Base-by-base conservation (phyloP, 495 filamentous ascomycete genomes). In the Aspergillus homomorphus region DNA sequence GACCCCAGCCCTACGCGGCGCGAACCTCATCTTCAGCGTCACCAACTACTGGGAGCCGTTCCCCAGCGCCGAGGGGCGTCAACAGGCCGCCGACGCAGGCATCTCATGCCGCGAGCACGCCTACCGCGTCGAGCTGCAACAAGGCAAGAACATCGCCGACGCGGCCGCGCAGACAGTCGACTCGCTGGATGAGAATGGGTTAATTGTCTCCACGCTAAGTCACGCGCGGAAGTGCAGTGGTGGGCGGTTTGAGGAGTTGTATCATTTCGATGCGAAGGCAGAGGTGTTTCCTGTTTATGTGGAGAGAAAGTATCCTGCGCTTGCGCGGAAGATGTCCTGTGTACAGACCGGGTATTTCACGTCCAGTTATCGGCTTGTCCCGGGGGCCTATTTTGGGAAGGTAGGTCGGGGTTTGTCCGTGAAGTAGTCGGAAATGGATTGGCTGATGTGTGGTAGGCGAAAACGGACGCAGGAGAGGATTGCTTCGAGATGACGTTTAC, bases 141-240 rank as follows among this genome's bases (percentile, higher is more conserved):
- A 82, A 53, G 74, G 72, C 12, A 78, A 77, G 56, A 82, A 78
- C 52, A 69, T 82, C 44, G 73, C 73, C n/a, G 80, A 84, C 58
- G 78, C 78, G 8, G 77, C 77, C 18, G 77, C 82, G 1, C 9
- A 18, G 8, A 51, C 45, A 3, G 68, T 70, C 1, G 66, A 69
- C 42, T 66, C 68, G 1, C 75, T 81, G n/a, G 71, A 79, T 45
- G 63, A 76, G 50, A 65, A 62, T 46, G 65, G 66, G 50, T 67
- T 82, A 33, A 66, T 78, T 30, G 64, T 68, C 23, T 73, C 67
- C 7, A 69, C 70, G 9, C 63, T 80, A 9, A 62, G 64, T 8
- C 66, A 77, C 62, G 71, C 68, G 6, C 59, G 38, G 4, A 67
- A 71, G 56, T 50, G 62, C 30, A 73, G 62, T 54, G 41, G 52